These are phyloP conservation scores for Raphidocelis subcapitata DNA, from an alignment of 139 green algal genomes.

Conservation along the genomic window DNA sequence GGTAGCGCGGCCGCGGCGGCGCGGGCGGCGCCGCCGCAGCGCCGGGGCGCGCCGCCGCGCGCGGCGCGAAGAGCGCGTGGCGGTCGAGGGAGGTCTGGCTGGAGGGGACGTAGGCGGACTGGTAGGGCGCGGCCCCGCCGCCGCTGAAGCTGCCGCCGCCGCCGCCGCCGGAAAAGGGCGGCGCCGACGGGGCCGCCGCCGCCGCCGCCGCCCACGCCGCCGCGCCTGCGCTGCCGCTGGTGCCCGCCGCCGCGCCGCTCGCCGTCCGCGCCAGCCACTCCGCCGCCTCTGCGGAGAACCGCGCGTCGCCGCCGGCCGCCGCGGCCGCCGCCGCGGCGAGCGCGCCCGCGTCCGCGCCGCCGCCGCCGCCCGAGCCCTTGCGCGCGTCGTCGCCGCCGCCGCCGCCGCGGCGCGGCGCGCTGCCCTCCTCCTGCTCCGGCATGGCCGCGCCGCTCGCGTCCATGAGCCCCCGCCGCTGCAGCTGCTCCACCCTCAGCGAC, in stretches of 20 bases:
- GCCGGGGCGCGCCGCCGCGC: neutral
- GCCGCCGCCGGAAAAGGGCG: neutral
- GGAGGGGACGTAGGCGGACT: conserved; percentile 5
- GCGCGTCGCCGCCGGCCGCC: neutral
- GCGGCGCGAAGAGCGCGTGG: conserved; percentile 49
- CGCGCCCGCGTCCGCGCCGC: neutral
- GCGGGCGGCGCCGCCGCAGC: neutral
- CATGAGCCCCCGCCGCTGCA: conserved; percentile 19
- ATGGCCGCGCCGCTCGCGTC: conserved; percentile 1
- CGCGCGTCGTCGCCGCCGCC: neutral
- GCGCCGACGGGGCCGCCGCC: neutral
- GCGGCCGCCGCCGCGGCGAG: conserved; percentile 1
- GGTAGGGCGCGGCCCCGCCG: neutral
- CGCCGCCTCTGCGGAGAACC: neutral
- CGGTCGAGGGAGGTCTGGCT: conserved; percentile 23
- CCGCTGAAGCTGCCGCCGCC: conserved; percentile 8
- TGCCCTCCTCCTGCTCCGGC: neutral
- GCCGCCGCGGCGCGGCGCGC: neutral
- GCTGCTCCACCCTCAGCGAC: conserved; percentile 37
- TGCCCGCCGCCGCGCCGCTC: neutral
- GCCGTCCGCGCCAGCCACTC: neutral
- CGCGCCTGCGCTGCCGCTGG: neutral
- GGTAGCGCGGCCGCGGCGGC: conserved; percentile 38
- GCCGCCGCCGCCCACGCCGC: neutral
- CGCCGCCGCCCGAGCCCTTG: neutral